Base-by-base conservation (phyloP, 2,329 filamentous ascomycete genomes). In the Drechslera avenae region DNA sequence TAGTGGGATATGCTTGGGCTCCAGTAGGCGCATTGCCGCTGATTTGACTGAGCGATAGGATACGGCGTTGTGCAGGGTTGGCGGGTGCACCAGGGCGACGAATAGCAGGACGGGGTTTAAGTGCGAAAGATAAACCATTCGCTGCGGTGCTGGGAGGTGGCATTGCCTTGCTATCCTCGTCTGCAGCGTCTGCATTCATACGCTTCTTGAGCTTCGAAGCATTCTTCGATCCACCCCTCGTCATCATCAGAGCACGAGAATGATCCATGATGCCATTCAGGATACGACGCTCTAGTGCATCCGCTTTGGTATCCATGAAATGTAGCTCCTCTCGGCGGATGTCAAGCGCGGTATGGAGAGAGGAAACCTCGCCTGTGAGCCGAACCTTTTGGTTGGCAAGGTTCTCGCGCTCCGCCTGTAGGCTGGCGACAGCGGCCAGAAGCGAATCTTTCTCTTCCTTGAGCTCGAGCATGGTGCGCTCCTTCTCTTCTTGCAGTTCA, bases 231-330 rank as follows among this genome's bases (percentile, higher is more conserved):
- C 83, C 77, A 6, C 66, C 66, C 76, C 90, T 87, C 60, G 85
- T 80, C 78, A 94, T 89, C 50, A 97, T 83, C n/a, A 97, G 81
- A 19, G 93, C 86, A 5, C 93, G 88, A 16, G 93, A 97, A 71
- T 97, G 93, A 64, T 97, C 92, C 77, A 99, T 95, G 56, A 97
- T 90, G 19, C 93, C 92, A 60, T 97, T 93, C 26, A 99, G 78
- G 61, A 99, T 96, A 19, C 94, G 87, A 44, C 92, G 89, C 76
- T 99, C 94, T 18, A 99, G 81, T 3, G 86, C 84, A 71, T 97
- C 91, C 2, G 93, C 94, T 56, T 93, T 89, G 9, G 83, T 79
- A 71, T 97, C 93, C 89, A 99, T 97, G 19, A 89, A 83, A 37
- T 90, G 86, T 52, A 99, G 84, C 75, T 97, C 94, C 62, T 97